Percentiles rank a stretch among this genome's conserved stretches.
Evolutionary conservation across 2,329 filamentous ascomycete genomes (phyloP).

Genomic region (Tolypocladium inflatum): DNA sequence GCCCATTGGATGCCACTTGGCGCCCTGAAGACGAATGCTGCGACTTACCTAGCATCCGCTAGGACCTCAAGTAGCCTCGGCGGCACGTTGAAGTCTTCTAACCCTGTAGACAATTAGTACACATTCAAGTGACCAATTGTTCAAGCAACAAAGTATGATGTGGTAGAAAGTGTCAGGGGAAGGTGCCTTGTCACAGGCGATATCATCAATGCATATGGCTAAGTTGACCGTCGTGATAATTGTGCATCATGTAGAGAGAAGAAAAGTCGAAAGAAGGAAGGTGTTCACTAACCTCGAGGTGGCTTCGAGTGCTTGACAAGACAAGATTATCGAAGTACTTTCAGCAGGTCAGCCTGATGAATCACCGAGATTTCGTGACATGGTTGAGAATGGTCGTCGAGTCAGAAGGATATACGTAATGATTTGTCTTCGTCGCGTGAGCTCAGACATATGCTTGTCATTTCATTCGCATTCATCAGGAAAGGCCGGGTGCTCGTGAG

Average conservation of each 20-base stretch:
- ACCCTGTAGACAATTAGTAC: slow-evolving; percentile 2
- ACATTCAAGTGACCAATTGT: background rate
- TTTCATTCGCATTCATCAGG: slow-evolving; percentile 78
- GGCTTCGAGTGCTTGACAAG: background rate
- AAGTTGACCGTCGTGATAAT: slow-evolving; percentile 39
- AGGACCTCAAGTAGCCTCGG: background rate
- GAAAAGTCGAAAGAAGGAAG: background rate
- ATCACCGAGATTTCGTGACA: background rate
- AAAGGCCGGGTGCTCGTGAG: slow-evolving; percentile 1
- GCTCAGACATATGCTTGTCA: slow-evolving; percentile 99
- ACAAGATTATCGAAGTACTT: background rate
- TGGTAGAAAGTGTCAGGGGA: slow-evolving; percentile 13
- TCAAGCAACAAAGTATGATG: background rate
- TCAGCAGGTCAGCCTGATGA: background rate
- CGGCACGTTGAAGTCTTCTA: too few relatives aligned
- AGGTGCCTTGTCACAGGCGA: slow-evolving; percentile 35
- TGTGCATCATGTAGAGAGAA: slow-evolving; percentile 27
- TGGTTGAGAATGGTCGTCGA: background rate
- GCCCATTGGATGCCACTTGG: background rate
- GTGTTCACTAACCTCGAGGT: background rate
- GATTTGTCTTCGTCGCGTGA: slow-evolving; percentile 35
- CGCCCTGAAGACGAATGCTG: background rate
- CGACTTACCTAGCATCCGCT: background rate
- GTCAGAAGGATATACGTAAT: slow-evolving; percentile 15
- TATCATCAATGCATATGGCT: slow-evolving; percentile 38